Evolutionary conservation across 2,329 filamentous ascomycete species (phyloP).

Genomic region (Trichoderma sp.): DNA sequence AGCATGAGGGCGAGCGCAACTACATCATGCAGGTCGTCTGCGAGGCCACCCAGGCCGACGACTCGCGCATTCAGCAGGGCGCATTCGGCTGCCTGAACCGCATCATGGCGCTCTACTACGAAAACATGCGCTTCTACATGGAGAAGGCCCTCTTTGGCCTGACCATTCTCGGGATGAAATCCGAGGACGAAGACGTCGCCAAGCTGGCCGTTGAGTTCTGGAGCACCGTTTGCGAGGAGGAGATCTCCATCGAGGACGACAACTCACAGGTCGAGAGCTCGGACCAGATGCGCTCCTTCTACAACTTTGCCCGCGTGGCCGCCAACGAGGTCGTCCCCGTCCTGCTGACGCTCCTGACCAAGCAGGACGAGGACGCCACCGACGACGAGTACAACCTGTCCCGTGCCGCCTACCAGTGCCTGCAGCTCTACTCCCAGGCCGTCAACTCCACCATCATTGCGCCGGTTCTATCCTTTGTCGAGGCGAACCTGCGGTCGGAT

Average conservation of each 20-base stretch:
- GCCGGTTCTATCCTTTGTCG: slow-evolving; percentile 87
- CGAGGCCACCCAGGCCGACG: slow-evolving; percentile 93
- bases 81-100: slow-evolving; percentile 97
- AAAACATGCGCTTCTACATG: slow-evolving; percentile 99
- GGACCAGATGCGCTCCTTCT: slow-evolving; percentile 86
- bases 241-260: slow-evolving; percentile 96
- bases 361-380: slow-evolving; percentile 94
- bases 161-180: slow-evolving; percentile 98
- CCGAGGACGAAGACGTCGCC: slow-evolving; percentile 92
- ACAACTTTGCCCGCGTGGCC: slow-evolving; percentile 92
- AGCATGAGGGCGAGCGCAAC: slow-evolving; percentile 98
- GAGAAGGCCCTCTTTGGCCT: slow-evolving; percentile 98
- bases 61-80: slow-evolving; percentile 89
- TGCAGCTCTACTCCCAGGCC: slow-evolving; percentile 93
- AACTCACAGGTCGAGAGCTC: slow-evolving; percentile 76
- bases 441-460: slow-evolving; percentile 82
- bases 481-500: slow-evolving; percentile 83
- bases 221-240: slow-evolving; percentile 99
- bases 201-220: slow-evolving; percentile 99
- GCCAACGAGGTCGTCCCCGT: slow-evolving; percentile 94
- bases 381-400: slow-evolving; percentile 98
- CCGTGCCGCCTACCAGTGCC: slow-evolving; percentile 91
- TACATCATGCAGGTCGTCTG: slow-evolving; percentile 99
- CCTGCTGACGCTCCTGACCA: slow-evolving; percentile 82
- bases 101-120: slow-evolving; percentile 98